Evolutionary conservation across 768 basidiomycete genomes (phyloP), one percentile per base, ranked within the genome.

Genomic region (Tricholoma hemisulphureum): DNA sequence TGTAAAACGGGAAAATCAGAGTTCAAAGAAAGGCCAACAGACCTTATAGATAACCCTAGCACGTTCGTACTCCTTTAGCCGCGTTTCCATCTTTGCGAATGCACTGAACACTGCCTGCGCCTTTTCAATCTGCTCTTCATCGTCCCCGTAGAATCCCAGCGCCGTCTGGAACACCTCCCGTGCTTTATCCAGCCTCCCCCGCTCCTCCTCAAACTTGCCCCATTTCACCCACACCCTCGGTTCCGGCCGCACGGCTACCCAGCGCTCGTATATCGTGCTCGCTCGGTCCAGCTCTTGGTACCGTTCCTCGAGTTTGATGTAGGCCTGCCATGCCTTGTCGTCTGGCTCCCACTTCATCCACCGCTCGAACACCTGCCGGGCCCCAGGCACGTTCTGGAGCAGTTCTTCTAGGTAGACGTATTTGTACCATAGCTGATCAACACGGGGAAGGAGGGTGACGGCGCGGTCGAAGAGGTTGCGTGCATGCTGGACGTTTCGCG

Each of bases 331-430:
- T 3, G 96, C 95, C 78, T 98, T 98, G 83, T 98, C 97, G 66
- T 98, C 95, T 1, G 97, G 97, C 70, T 98, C 97, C 97, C 97
- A 98, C 63, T 93, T 85, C 94, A 98, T 96, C 97, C 97, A 99
- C 46, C 97, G 84, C 72, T 99, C 97, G 61, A 98, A 99, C 55
- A 98, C 93, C 69, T 98, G 96, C 8, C 97, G 87, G 1, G 95
- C 95, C 35, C 97, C 97, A 1, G 95, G 86, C 29, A 99, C 88
- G 67, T 99, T 98, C 66, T 95, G 90, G 11, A 99, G 83, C 2
- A 99, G 83, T 70, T 99, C 97, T 69, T 99, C 97, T 55, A 99
- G 85, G 73, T 97, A 98, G 58, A 99, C 96, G 56, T 98, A 99
- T 72, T 98, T 98, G 83, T 98, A 98, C 97, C 97, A 98, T 6